Evolutionary conservation across 257 asterid genomes (phyloP), one percentile per base, ranked within the genome.

Genomic region (Solanum boliviense): DNA sequence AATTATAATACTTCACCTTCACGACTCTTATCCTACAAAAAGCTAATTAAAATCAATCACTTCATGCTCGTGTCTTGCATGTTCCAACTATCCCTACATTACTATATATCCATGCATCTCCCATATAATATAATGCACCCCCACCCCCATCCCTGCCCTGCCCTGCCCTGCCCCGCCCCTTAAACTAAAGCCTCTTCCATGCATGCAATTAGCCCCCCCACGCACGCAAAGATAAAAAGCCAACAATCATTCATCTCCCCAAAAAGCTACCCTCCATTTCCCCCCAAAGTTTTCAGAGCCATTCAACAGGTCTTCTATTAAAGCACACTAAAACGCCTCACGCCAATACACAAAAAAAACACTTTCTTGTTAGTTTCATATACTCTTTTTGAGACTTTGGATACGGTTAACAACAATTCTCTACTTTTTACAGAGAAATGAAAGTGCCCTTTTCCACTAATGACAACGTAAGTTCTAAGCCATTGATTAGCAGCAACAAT

Each of bases 381-480:
- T 27, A 35, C 13, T 44, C 44, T 31, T 27, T 29, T 15, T 72
- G 3, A 73, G 29, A 52, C 29, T 71, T 32, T 83, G 41, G 83
- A 60, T 79, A 56, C 83, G 35, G 87, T 74, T 90, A 84, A 70
- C 70, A 88, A n/a, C 70, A 35, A 36, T 13, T 46, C 60, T 46
- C 74, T 48, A 13, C 67, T 35, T 67, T 84, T 65, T 60, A 23
- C 87, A 92, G 84, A 93, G 98, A 92, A 91, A 96, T 96, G 99
- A 96, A 95, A 94, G 94, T 94, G 84, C 96, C 98, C 94, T 95
- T 96, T 91, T 91, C 97, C 85, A 88, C 91, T 35, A 90, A 90
- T 75, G 92, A 91, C 39, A 89, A 88, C 83, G 87, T 86, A 83
- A 88, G 72, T 85, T 44, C 92, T 31, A 94, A 92, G 76, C 87